Evolutionary conservation across 306 rosid species (phyloP).

Genomic region (Lathyrus oleraceus): DNA sequence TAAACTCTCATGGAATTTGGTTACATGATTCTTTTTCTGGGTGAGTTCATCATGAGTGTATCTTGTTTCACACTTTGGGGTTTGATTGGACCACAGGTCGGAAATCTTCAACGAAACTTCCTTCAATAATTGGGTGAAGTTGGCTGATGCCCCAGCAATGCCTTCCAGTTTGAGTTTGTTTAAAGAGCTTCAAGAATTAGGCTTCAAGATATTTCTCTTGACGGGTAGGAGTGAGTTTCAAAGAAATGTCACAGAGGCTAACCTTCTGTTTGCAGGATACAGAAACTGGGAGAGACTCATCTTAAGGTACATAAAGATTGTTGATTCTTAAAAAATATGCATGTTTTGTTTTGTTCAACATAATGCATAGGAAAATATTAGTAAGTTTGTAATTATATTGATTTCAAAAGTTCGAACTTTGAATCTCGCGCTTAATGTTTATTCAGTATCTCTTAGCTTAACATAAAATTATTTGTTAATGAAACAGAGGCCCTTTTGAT

Average conservation of each 20-base stretch:
- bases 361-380: background rate
- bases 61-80: slow-evolving; percentile 32
- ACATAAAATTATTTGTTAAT: slow-evolving; percentile 12
- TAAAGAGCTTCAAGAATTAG: slow-evolving; percentile 50
- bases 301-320: slow-evolving; percentile 57
- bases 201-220: slow-evolving; percentile 64
- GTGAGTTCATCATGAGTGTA: slow-evolving; percentile 6
- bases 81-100: slow-evolving; percentile 46
- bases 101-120: slow-evolving; percentile 50
- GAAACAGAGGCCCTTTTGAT: slow-evolving; percentile 64
- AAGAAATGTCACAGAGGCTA: slow-evolving; percentile 56
- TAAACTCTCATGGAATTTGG: background rate
- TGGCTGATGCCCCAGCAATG: slow-evolving; percentile 72
- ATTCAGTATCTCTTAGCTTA: background rate
- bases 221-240: slow-evolving; percentile 79
- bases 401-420: background rate
- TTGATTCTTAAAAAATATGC: background rate
- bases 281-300: slow-evolving; percentile 70
- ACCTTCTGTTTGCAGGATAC: slow-evolving; percentile 65
- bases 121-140: slow-evolving; percentile 69
- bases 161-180: slow-evolving; percentile 63
- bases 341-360: slow-evolving; percentile 16
- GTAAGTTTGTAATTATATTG: background rate
- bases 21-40: background rate
- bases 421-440: background rate